Evolutionary conservation across 805 yeast species (phyloP), one percentile per base, ranked within the genome.

Genomic region (Candida bentonensis): DNA sequence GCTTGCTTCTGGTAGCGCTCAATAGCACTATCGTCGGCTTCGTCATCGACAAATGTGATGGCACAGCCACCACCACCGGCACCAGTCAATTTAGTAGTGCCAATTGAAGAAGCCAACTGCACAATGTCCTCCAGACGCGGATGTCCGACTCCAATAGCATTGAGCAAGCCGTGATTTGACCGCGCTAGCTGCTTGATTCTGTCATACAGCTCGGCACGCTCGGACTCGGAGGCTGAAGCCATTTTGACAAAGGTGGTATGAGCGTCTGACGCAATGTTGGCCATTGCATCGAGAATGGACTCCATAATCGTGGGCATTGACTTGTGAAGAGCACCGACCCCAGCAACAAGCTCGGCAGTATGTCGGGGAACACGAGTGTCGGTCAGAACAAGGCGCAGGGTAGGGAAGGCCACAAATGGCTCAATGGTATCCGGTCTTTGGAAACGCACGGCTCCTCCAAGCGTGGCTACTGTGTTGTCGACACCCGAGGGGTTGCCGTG

Each of bases 41-140:
- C 67, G 34, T 72, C 76, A 15, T 53, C 52, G 15, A 88, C 67
- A 30, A 92, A 63, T 0, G 97, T 92, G 45, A 92, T 81, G 9
- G 97, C 95, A 67, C 98, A 92, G 2, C 98, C 98, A 42, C 98
- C 98, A 20, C 98, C 98, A 27, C 98, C 98, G 0, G 98, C 98
- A 36, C 98, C 98, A 0, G 98, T 92, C 44, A 92, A 71, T 60
- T 92, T 92, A 0, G 98, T 89, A 46, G 82, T 78, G 4, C 98
- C 98, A 15, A 92, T 61, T 3, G 66, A 58, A 46, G 75, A 54
- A 42, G 69, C 70, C 55, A 82, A 88, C 21, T 85, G 72, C n/a
- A 76, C 65, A 23, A 89, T 76, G 42, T 69, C 67, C 58, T 92
- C 98, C 47, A 92, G 67, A n/a, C 81, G 70, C 5, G 96, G 95